A percentile compares a stretch with the other conserved stretches of the same genome.
phyloP scores from a whole-genome alignment of 441 rosid species.

The Dalechampia spathulata region DNA sequence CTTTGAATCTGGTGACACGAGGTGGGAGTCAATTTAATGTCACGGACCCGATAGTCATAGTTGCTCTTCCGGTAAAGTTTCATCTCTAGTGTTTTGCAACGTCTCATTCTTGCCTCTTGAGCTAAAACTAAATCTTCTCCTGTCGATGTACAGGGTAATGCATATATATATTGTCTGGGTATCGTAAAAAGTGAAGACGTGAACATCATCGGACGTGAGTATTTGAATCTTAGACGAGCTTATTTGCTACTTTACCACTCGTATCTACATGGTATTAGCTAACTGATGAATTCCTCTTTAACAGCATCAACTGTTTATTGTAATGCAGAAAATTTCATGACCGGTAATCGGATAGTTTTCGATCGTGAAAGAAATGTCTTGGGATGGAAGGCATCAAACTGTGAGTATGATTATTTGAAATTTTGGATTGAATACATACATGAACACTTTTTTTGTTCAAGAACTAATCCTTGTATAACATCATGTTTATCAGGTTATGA shows the following conservation, averaged over 20 bases:
- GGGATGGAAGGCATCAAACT: conserved; percentile 79
- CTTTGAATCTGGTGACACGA: conserved; percentile 62
- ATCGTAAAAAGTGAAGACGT: conserved; percentile 62
- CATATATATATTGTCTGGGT: conserved; percentile 56
- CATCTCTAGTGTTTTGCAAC: background rate
- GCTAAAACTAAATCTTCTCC: conserved; percentile 6
- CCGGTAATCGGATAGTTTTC: conserved; percentile 66
- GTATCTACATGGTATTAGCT: too few relatives aligned
- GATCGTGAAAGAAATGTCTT: conserved; percentile 66
- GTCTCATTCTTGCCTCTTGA: conserved; percentile 1
- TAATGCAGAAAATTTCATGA: conserved; percentile 90
- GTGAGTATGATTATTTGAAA: conserved; percentile 42
- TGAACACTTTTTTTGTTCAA: background rate
- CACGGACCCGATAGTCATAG: conserved; percentile 40
- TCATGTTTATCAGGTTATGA: conserved; percentile 36
- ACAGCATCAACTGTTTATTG: background rate
- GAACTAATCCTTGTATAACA: background rate
- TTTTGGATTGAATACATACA: background rate
- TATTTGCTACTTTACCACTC: background rate
- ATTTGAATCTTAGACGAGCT: background rate
- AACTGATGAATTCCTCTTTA: too few relatives aligned
- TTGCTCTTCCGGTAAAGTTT: conserved; percentile 35
- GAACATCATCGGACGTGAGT: conserved; percentile 94
- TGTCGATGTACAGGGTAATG: conserved; percentile 33
- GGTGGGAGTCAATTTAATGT: conserved; percentile 57